A percentile compares a stretch with the other conserved stretches of the same genome.
Evolutionary conservation across 805 yeast species (phyloP).

Genomic region (Limtongia smithiae): DNA sequence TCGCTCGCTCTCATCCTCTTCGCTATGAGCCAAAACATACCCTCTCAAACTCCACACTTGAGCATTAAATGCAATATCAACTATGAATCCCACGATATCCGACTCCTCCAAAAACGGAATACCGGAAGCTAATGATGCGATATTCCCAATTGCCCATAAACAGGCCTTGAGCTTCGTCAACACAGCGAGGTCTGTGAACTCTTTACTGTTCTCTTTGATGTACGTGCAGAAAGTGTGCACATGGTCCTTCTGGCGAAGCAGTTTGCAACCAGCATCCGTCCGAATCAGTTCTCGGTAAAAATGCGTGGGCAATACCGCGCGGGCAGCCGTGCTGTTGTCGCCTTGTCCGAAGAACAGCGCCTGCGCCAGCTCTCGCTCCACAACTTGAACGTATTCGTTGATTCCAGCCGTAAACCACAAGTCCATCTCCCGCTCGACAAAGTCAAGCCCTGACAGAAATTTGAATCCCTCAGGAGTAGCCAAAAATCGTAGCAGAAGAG

Average conservation of each 20-base stretch:
- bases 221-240: constrained; percentile 35
- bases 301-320: constrained; percentile 48
- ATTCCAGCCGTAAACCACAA: constrained; percentile 53
- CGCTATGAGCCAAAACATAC: neutral
- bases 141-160: constrained; percentile 83
- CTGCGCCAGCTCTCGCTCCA: constrained; percentile 27
- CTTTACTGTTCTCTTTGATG: constrained; percentile 31
- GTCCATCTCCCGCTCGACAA: constrained; percentile 61
- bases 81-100: constrained; percentile 52
- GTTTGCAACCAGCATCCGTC: constrained; percentile 72
- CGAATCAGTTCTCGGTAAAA: constrained; percentile 77
- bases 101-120: constrained; percentile 53
- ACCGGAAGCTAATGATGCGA: constrained; percentile 71
- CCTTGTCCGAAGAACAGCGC: constrained; percentile 6
- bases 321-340: neutral
- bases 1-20: too few relatives aligned
- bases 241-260: constrained; percentile 51
- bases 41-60: constrained; percentile 63
- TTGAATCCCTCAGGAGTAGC: constrained; percentile 67
- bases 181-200: constrained; percentile 38
- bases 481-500: constrained; percentile 60
- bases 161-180: constrained; percentile 60
- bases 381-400: constrained; percentile 27
- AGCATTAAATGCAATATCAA: constrained; percentile 48
- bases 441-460: constrained; percentile 56